phyloP scores from a whole-genome alignment of 192 early-diverging fungal species.

The Anaeromyces robustus region DNA sequence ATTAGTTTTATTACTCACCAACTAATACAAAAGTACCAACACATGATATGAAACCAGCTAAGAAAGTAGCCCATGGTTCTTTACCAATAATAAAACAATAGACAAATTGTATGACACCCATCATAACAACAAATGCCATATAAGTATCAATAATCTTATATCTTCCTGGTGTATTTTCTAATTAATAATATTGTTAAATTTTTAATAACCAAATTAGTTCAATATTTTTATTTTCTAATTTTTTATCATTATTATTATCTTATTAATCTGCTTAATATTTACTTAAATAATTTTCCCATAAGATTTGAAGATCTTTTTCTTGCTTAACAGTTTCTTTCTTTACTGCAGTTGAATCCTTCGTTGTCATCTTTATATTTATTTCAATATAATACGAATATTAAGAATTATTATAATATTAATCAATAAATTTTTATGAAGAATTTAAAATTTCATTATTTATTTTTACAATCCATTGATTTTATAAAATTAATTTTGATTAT shows the following conservation, averaged over 20 bases:
- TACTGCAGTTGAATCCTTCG: neutral
- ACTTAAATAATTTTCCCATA: neutral
- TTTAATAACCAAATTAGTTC: too few species aligned
- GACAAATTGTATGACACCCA: constrained; percentile 80
- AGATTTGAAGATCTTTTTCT: neutral
- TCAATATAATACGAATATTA: too few species aligned
- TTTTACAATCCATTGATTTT: too few species aligned
- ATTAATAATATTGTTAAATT: too few species aligned
- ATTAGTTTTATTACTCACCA: constrained; percentile 24
- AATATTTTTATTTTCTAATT: too few species aligned
- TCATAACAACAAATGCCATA: constrained; percentile 74
- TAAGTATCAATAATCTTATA: constrained; percentile 81
- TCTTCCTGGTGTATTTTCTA: neutral
- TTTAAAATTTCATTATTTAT: too few species aligned
- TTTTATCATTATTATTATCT: too few species aligned
- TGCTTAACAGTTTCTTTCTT: neutral
- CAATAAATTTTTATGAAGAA: too few species aligned
- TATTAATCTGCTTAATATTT: neutral
- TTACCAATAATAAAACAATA: constrained; percentile 75
- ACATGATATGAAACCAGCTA: constrained; percentile 83
- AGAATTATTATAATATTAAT: too few species aligned
- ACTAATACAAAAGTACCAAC: constrained; percentile 86
- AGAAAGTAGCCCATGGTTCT: constrained; percentile 96
- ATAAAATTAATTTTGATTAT: too few species aligned
- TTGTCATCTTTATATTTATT: neutral